These are phyloP conservation scores for Pharnaceum exiguum DNA, from an alignment of 148 eudicot species.

Conservation along the genomic window DNA sequence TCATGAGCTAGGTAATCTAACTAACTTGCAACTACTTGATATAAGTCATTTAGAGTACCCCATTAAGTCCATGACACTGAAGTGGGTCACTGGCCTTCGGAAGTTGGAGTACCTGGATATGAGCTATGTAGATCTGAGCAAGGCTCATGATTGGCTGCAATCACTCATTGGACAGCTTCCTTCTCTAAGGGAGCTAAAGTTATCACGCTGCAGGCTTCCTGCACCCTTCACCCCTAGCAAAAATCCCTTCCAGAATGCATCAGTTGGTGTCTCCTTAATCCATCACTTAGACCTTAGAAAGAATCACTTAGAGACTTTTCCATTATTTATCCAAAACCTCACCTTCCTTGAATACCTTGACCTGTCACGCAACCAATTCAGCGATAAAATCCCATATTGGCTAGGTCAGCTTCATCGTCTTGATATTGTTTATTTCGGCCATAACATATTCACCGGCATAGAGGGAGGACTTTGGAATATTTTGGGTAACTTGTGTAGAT, in stretches of 20 bases:
- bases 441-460: neutral
- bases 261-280: neutral
- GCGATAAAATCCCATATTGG: neutral
- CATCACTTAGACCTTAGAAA: neutral
- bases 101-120: neutral
- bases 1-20: constrained; percentile 5
- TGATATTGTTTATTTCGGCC: neutral
- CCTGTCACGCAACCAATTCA: too few species aligned
- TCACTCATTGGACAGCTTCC: constrained; percentile 3
- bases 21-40: neutral
- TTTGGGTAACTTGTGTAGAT: neutral
- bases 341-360: constrained; percentile 5
- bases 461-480: constrained; percentile 7
- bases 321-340: neutral
- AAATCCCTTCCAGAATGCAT: neutral
- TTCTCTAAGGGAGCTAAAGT: neutral
- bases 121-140: neutral
- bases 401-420: neutral
- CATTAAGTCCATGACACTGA: too few species aligned
- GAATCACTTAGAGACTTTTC: neutral
- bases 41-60: too few species aligned
- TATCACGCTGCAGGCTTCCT: neutral
- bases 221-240: too few species aligned
- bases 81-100: neutral
- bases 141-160: neutral